Evolutionary conservation across 768 basidiomycete species (phyloP).

Genomic region (Pisolithus tinctorius): DNA sequence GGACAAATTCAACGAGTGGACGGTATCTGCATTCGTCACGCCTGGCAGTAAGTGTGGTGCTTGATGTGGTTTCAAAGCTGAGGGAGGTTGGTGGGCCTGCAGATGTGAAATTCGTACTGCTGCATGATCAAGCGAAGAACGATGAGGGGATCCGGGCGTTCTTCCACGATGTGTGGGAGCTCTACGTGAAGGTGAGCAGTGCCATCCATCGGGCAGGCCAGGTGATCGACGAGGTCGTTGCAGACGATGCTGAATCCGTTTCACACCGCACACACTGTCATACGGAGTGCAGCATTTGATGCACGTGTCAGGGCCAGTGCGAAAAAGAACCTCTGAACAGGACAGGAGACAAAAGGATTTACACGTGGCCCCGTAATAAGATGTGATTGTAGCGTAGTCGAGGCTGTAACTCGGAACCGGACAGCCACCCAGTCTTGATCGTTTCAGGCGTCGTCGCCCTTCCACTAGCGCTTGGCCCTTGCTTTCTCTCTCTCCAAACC

Average conservation of each 20-base stretch:
- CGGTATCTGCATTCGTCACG: constrained; percentile 91
- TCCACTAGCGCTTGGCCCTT: constrained; percentile 15
- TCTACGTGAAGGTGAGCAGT: constrained; percentile 82
- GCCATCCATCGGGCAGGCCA: neutral
- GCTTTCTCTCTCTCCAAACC: constrained; percentile 16
- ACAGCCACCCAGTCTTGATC: constrained; percentile 3
- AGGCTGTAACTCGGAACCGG: constrained; percentile 1
- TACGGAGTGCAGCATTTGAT: constrained; percentile 80
- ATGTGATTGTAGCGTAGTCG: neutral
- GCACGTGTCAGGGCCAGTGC: constrained; percentile 78
- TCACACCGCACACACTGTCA: constrained; percentile 80
- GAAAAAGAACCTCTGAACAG: constrained; percentile 60
- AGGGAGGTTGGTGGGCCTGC: neutral
- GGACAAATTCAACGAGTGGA: constrained; percentile 99
- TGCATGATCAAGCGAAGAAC: constrained; percentile 87
- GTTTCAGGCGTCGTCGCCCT: neutral
- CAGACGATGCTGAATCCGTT: constrained; percentile 95
- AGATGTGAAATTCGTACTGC: constrained; percentile 94
- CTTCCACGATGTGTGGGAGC: constrained; percentile 94
- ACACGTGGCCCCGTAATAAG: neutral
- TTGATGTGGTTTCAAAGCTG: neutral
- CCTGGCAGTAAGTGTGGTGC: constrained; percentile 69
- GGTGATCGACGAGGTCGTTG: neutral
- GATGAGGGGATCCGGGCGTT: constrained; percentile 94
- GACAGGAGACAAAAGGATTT: constrained; percentile 3